phyloP scores from a whole-genome alignment of 148 eudicot genomes.

The Suaeda aralocaspica region DNA sequence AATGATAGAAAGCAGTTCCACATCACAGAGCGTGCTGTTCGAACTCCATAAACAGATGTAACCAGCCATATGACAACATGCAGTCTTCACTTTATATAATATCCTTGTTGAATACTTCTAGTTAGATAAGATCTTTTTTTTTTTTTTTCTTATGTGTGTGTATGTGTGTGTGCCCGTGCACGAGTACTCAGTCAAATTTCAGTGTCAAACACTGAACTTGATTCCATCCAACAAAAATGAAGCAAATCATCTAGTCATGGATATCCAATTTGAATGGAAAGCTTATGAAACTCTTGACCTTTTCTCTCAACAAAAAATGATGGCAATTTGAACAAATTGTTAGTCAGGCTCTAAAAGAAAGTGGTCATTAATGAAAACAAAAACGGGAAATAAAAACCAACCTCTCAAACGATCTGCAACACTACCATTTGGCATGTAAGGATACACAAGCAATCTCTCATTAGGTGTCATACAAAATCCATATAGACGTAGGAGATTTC shows the following conservation, averaged over 20 bases:
- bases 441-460: slow-evolving; percentile 83
- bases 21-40: not conserved
- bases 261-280: not conserved
- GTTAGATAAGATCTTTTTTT: too few species aligned
- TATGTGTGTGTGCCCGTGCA: too few species aligned
- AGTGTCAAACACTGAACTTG: too few species aligned
- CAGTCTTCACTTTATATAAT: not conserved
- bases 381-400: slow-evolving; percentile 18
- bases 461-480: slow-evolving; percentile 85
- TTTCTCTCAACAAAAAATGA: not conserved
- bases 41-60: too few species aligned
- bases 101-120: not conserved
- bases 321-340: not conserved
- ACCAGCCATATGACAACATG: not conserved
- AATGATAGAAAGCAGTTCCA: not conserved
- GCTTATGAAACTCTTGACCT: not conserved
- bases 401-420: slow-evolving; percentile 96
- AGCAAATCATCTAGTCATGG: not conserved
- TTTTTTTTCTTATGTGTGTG: too few species aligned
- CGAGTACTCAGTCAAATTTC: too few species aligned
- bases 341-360: not conserved
- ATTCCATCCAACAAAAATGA: too few species aligned
- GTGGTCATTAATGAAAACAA: not conserved
- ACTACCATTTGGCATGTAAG: slow-evolving; percentile 93
- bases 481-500: slow-evolving; percentile 70